Evolutionary conservation across 2,329 filamentous ascomycete species (phyloP).

Genomic region (Monilinia polystroma): DNA sequence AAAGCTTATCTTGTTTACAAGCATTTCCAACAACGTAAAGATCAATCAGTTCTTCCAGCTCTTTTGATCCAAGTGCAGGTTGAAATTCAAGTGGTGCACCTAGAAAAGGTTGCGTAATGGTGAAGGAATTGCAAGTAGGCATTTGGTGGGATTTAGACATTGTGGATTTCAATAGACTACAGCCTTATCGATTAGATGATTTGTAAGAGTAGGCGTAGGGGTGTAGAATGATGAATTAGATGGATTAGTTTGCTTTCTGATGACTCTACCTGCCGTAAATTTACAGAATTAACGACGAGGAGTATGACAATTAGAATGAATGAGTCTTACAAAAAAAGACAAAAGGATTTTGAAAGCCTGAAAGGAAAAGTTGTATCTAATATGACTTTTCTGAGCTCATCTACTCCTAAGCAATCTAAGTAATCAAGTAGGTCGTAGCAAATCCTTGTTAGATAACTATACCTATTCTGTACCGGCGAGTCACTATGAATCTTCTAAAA

Average conservation of each 20-base stretch:
- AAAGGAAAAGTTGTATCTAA: conserved; percentile 6
- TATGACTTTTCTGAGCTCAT: conserved; percentile 16
- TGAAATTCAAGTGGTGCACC: conserved; percentile 63
- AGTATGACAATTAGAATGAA: neutral
- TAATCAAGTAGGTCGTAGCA: conserved; percentile 3
- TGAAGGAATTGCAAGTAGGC: conserved; percentile 35
- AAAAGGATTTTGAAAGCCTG: neutral
- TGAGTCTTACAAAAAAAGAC: conserved; percentile 13
- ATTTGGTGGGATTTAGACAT: conserved; percentile 20
- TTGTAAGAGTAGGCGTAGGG: conserved; percentile 1
- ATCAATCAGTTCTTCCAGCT: conserved; percentile 61
- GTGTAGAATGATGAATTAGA: neutral
- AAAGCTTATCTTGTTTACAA: conserved; percentile 58
- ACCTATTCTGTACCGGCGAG: conserved; percentile 18
- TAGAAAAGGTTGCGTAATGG: conserved; percentile 57
- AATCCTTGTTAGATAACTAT: neutral
- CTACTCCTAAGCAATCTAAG: conserved; percentile 9
- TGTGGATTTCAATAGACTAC: conserved; percentile 10
- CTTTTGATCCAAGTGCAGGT: conserved; percentile 60
- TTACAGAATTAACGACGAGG: conserved; percentile 14
- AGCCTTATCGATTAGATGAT: conserved; percentile 14
- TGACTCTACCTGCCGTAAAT: conserved; percentile 14
- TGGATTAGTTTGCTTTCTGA: neutral
- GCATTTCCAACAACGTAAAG: conserved; percentile 55
- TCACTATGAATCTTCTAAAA: neutral